A percentile compares a stretch with the other conserved stretches of the same genome.
Evolutionary conservation across 2,329 filamentous ascomycete species (phyloP).

Genomic region (Tolypocladium sp.): DNA sequence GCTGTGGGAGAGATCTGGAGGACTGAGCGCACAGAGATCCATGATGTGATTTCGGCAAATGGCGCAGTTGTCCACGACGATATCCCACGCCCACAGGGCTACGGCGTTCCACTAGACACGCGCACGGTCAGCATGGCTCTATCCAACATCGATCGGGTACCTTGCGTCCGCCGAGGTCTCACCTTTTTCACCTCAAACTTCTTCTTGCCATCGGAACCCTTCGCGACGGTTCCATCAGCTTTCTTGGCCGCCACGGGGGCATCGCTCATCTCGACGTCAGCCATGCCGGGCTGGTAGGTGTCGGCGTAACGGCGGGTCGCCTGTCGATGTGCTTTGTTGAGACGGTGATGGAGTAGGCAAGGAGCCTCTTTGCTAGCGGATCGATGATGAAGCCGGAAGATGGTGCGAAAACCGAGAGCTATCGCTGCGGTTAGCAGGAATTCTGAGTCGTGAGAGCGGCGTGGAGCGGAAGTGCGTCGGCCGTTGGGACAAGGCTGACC

Average conservation of each 20-base stretch:
- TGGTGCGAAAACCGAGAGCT: background rate
- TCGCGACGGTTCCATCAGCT: slow-evolving; percentile 36
- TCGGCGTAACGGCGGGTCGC: background rate
- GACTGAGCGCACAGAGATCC: slow-evolving; percentile 72
- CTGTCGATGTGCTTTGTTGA: background rate
- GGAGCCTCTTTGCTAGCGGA: background rate
- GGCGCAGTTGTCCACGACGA: slow-evolving; percentile 98
- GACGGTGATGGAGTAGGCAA: background rate
- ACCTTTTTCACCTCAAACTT: slow-evolving; percentile 99
- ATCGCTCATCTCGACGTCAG: slow-evolving; percentile 95
- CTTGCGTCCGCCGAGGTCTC: slow-evolving; percentile 9
- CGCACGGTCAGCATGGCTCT: slow-evolving; percentile 1
- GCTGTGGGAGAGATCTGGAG: background rate
- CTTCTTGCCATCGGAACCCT: slow-evolving; percentile 66
- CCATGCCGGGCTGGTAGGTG: slow-evolving; percentile 47
- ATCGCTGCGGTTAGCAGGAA: background rate
- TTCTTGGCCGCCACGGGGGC: slow-evolving; percentile 56
- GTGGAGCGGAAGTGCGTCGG: background rate
- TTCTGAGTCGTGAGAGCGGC: background rate
- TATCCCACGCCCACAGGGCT: slow-evolving; percentile 98
- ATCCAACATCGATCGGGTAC: background rate
- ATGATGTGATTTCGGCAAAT: slow-evolving; percentile 99
- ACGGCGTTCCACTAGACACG: slow-evolving; percentile 85
- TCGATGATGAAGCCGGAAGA: background rate
- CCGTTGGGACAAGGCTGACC: background rate